Conservation (phyloP, 192 early-diverging fungal species). For the Podochytrium sp. region DNA sequence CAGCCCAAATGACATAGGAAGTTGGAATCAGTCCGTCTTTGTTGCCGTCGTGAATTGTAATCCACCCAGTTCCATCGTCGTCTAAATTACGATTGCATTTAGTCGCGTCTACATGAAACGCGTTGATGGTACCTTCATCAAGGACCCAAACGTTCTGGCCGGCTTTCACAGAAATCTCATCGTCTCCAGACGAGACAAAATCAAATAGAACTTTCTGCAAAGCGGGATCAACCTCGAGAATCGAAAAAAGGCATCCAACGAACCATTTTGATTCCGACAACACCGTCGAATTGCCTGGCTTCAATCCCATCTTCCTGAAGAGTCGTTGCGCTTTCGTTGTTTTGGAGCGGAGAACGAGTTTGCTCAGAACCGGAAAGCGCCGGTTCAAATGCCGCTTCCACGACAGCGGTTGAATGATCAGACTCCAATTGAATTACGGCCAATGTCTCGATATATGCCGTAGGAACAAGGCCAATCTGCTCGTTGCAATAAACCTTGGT, state of each 20-base stretch:
- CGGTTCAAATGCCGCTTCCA: background rate
- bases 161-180: conserved; percentile 59
- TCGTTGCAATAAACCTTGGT: conserved; percentile 28
- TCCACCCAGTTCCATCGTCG: conserved; percentile 65
- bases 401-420: background rate
- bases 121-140: conserved; percentile 39
- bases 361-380: background rate
- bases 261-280: conserved; percentile 29
- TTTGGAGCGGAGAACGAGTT: background rate
- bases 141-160: conserved; percentile 61
- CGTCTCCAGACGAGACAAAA: conserved; percentile 54
- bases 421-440: background rate
- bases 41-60: conserved; percentile 48
- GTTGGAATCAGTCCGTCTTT: conserved; percentile 41
- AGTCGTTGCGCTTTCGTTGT: background rate
- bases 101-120: background rate
- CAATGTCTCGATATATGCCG: conserved; percentile 35
- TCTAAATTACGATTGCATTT: background rate
- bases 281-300: background rate
- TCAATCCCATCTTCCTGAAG: conserved; percentile 3
- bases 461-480: conserved; percentile 36
- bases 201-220: conserved; percentile 63
- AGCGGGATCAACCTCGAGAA: background rate
- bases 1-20: conserved; percentile 29
- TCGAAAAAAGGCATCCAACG: background rate